These are phyloP conservation scores for Eimeria praecox DNA, from an alignment of 169 alveolate genomes.

Conservation along the genomic window DNA sequence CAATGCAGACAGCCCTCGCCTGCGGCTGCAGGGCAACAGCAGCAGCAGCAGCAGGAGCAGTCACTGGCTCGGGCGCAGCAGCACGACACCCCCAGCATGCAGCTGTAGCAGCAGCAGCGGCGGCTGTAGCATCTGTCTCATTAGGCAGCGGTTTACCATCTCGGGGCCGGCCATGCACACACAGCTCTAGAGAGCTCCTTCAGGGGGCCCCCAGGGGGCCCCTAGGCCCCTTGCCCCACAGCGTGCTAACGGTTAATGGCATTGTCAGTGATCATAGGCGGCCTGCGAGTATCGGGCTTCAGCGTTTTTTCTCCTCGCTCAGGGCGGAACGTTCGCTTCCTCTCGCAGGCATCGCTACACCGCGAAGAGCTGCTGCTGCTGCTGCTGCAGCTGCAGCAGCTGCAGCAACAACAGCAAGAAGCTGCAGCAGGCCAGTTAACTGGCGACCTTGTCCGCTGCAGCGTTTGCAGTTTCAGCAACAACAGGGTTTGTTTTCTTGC, in stretches of 20 bases:
- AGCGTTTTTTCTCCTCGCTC: background rate
- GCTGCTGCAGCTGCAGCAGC: background rate
- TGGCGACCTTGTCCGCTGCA: background rate
- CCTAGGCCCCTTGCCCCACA: background rate
- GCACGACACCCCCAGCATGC: background rate
- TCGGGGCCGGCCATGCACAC: background rate
- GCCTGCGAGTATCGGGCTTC: background rate
- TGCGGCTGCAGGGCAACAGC: slow-evolving; percentile 8
- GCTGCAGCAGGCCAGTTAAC: background rate
- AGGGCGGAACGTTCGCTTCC: background rate
- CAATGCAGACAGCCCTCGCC: slow-evolving; percentile 2
- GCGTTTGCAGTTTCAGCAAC: background rate
- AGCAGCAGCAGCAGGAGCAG: background rate
- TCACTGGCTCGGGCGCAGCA: background rate
- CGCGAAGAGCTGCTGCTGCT: background rate
- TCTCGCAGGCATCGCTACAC: background rate
- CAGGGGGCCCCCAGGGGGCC: slow-evolving; percentile 33
- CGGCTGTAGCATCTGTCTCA: background rate
- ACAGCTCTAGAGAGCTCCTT: background rate
- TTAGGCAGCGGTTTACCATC: background rate
- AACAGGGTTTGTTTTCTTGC: background rate
- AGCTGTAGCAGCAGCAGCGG: background rate
- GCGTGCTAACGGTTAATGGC: background rate
- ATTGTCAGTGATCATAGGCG: background rate
- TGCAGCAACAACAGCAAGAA: background rate